Evolutionary conservation across 345 rosid species (phyloP), one percentile per base, ranked within the genome.

Genomic region (Trapa bicornis): DNA sequence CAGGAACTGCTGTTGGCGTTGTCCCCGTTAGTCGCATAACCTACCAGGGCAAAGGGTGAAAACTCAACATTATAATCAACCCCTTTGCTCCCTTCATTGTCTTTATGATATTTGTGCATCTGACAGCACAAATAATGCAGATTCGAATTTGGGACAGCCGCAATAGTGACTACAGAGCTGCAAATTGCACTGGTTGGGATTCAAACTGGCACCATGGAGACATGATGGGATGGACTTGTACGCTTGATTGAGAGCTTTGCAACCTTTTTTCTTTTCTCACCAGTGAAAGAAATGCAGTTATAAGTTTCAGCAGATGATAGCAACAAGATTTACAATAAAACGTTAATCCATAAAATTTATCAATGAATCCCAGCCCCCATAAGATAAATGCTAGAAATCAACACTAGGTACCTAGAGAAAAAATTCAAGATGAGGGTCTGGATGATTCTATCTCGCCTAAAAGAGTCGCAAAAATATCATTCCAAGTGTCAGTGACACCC

Each of bases 401-500:
- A 58, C 37, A 2, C 37, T 58, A 58, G 35, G 6, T 58, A 2
- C 15, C 63, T 29, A 11, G 32, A 7, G 37, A 45, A 45, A 45
- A 45, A 45, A 7, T 43, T 14, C 41, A 38, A 57, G 42, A 42
- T 68, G 47, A 75, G 72, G 74, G 65, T 68, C 70, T 65, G 16
- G 67, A 56, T 6, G 14, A n/a, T 75, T 76, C 77, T 35, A 75
- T 66, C 43, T 48, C 61, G 64, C 68, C 72, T 15, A 86, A 54
- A 57, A 78, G 72, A 37, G 80, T 75, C 3, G 76, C 70, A 37
- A 93, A 78, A 61, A 93, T 70, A 73, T 93, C 97, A 22, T 83
- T 91, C 95, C 99, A 93, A 53, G 85, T 84, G 63, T 91, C 96
- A 0, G 96, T 82, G 33, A 88, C 72, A 39, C 97, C 96, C 0